Base-by-base conservation (phyloP, 257 asterid genomes). In the Perilla frutescens region DNA sequence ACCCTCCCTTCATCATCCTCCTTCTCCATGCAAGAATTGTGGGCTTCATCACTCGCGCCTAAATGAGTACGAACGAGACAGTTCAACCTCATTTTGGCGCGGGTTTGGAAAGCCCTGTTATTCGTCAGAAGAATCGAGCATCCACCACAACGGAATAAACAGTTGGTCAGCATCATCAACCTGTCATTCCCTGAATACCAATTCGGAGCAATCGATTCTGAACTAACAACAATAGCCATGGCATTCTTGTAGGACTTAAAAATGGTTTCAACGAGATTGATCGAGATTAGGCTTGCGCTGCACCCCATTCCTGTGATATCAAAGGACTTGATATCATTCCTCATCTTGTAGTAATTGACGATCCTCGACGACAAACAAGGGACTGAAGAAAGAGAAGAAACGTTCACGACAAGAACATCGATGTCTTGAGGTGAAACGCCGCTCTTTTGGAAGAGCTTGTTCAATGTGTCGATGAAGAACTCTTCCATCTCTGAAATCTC, bases 301-400 rank as follows among this genome's bases (percentile, higher is more conserved):
- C 88, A 84, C 36, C 88, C 88, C 88, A 84, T 84, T 34, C 88
- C 85, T 0, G 84, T 57, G 74, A 84, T 82, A 39, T 78, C 74
- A 41, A 68, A 84, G n/a, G 85, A 57, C 47, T 78, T 84, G 34
- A 76, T n/a, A 66, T 78, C 82, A 2, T 78, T 72, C 76, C 84
- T 84, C 84, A 84, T 81, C 29, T 73, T 79, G 80, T 75, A 84
- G 54, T 36, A 78, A 62, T 70, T 75, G 32, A 81, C 45, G 10
- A 84, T 81, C 56, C 82, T 14, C 0, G 84, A 70, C 3, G 82
- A 58, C 14, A 84, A 32, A 4, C 81, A 81, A 56, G 88, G 85
- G 48, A 37, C 57, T 0, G 80, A 11, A 6, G 84, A 60, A 9
- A 79, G 66, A 11, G 61, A 36, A 1, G 86, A 43, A 2, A 79